Evolutionary conservation across 2,329 filamentous ascomycete genomes (phyloP).

Genomic region (Pyrenochaeta sp.): DNA sequence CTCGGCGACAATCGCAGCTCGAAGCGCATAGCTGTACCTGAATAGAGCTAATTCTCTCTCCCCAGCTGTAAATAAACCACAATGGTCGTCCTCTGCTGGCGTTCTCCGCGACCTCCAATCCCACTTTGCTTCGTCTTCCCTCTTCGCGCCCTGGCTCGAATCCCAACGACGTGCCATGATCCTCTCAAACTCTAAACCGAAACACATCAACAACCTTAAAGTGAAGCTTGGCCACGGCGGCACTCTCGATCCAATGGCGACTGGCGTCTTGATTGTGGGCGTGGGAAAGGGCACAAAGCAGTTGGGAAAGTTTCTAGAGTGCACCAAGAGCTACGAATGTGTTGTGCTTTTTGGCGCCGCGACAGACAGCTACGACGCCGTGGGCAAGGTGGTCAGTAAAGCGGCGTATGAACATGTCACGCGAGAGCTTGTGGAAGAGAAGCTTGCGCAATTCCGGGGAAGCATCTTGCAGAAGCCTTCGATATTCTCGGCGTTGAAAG

Average conservation of each 20-base stretch:
- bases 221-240: conserved; percentile 97
- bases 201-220: conserved; percentile 61
- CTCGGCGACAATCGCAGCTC: too few relatives aligned
- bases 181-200: conserved; percentile 63
- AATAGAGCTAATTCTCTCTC: not conserved
- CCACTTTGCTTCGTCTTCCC: conserved; percentile 79
- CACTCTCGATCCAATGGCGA: conserved; percentile 92
- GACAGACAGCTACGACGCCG: conserved; percentile 90
- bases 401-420: conserved; percentile 84
- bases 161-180: conserved; percentile 68
- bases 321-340: conserved; percentile 93
- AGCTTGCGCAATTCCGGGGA: conserved; percentile 77
- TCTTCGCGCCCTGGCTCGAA: conserved; percentile 81
- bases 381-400: conserved; percentile 81
- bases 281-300: conserved; percentile 88
- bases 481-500: conserved; percentile 90
- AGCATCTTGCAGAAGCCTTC: conserved; percentile 90
- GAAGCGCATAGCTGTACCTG: not conserved
- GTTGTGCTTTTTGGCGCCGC: conserved; percentile 89
- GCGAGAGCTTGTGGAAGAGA: conserved; percentile 77
- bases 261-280: conserved; percentile 89
- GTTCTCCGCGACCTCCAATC: conserved; percentile 87
- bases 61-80: conserved; percentile 90
- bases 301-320: conserved; percentile 79
- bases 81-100: conserved; percentile 86